Evolutionary conservation across 148 eudicot species (phyloP).

Genomic region (Pharnaceum exiguum): DNA sequence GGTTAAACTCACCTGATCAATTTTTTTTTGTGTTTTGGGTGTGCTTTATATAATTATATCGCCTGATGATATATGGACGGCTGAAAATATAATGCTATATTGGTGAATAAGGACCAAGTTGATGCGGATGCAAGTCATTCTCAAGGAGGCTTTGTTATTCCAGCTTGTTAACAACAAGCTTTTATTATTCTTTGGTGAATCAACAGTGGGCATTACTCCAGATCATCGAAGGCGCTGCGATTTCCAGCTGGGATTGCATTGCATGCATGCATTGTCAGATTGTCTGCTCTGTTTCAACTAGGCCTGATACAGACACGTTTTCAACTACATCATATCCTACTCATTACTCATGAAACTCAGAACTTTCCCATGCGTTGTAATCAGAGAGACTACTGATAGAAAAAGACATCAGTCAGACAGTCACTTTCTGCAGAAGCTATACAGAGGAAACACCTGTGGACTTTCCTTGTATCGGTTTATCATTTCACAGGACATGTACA

Average conservation of each 20-base stretch:
- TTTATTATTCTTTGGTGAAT: too few relatives aligned
- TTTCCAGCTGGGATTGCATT: neutral
- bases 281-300: neutral
- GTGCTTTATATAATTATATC: neutral
- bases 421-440: neutral
- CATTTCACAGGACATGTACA: too few relatives aligned
- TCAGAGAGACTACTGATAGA: neutral
- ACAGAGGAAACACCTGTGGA: neutral
- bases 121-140: neutral
- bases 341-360: too few relatives aligned
- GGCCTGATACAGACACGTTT: slow-evolving; percentile 1
- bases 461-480: too few relatives aligned
- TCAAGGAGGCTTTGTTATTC: too few relatives aligned
- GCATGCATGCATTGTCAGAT: too few relatives aligned
- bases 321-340: neutral
- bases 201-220: too few relatives aligned
- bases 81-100: neutral
- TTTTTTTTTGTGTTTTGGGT: neutral
- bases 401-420: neutral
- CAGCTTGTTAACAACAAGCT: too few relatives aligned
- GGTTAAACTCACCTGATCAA: neutral
- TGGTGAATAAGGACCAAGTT: neutral
- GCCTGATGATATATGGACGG: neutral
- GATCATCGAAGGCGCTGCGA: too few relatives aligned
- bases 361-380: neutral